Evolutionary conservation across 768 basidiomycete species (phyloP), one percentile per base, ranked within the genome.

Genomic region (Hysterangium stoloniferum): DNA sequence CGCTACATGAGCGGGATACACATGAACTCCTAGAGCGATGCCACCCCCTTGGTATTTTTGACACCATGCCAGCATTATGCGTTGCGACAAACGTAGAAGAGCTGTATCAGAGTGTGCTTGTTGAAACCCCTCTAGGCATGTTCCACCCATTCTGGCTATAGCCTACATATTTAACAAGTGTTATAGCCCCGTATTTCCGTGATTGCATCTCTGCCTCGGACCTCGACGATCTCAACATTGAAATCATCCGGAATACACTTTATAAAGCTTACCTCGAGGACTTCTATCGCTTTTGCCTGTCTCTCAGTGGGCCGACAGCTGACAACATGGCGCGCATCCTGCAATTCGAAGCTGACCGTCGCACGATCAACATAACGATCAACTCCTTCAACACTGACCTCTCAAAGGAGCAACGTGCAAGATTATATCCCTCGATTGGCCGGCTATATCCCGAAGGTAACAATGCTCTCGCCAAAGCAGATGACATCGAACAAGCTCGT

Each of bases 241-340:
- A 99, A 72, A 96, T 99, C 69, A 94, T 99, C 68, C 90, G 96
- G 37, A 98, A 98, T 70, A 94, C 95, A 1, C 86, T 99, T 31
- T 98, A 98, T 78, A 97, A 96, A 66, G 86, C 93, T 15, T 99
- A 99, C 69, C 84, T 99, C 52, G 95, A 98, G 64, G 96, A 99
- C 67, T 99, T 99, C 66, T 79, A 93, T 71, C 66, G 75, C 56
- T 98, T 86, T 68, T 86, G 82, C 62, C 68, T 75, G 40, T 80
- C 84, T 6, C 71, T 97, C 29, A 85, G 90, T 35, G 76, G 79
- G 8, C 89, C 96, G 0, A 97, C 96, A 3, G 75, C 80, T 12
- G 92, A 95, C 37, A 81, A 92, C 57, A 98, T 98, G 96, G 79
- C 85, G 54, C 77, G 75, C 33, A 91, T 96, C 61, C 82, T 99